phyloP scores from a whole-genome alignment of 2,329 filamentous ascomycete genomes.

The Epicoccum nigrum region DNA sequence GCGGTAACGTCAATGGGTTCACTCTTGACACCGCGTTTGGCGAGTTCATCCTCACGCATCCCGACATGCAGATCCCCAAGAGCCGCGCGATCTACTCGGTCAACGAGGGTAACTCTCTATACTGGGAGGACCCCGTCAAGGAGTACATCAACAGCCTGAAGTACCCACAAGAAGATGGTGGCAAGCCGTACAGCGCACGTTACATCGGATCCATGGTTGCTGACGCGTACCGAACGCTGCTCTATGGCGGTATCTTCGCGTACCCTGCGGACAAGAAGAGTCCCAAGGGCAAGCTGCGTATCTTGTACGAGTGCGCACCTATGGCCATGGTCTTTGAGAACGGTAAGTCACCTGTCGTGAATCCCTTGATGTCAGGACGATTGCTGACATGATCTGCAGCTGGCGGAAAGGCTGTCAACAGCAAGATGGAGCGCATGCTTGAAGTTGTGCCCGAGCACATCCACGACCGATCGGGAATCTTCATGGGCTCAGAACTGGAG shows the following conservation, averaged over 20 bases:
- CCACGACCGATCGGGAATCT: slow-evolving; percentile 94
- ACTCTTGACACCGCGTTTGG: slow-evolving; percentile 95
- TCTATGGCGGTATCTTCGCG: slow-evolving; percentile 97
- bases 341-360: slow-evolving; percentile 63
- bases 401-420: slow-evolving; percentile 89
- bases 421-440: slow-evolving; percentile 89
- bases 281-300: slow-evolving; percentile 96
- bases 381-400: slow-evolving; percentile 58
- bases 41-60: slow-evolving; percentile 98
- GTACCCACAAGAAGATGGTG: slow-evolving; percentile 69
- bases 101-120: slow-evolving; percentile 97
- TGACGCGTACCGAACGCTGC: slow-evolving; percentile 91
- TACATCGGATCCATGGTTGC: slow-evolving; percentile 99
- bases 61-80: slow-evolving; percentile 86
- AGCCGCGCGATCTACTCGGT: slow-evolving; percentile 90
- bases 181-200: slow-evolving; percentile 90
- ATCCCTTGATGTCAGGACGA: no score
- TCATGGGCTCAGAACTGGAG: slow-evolving; percentile 92
- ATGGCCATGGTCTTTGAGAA: slow-evolving; percentile 99
- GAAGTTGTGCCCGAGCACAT: slow-evolving; percentile 89
- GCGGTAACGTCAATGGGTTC: slow-evolving; percentile 92
- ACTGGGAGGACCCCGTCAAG: slow-evolving; percentile 90
- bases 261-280: slow-evolving; percentile 98
- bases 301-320: slow-evolving; percentile 96
- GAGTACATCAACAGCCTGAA: slow-evolving; percentile 91